phyloP scores from a whole-genome alignment of 345 rosid genomes.

The Hibiscus mutabilis region DNA sequence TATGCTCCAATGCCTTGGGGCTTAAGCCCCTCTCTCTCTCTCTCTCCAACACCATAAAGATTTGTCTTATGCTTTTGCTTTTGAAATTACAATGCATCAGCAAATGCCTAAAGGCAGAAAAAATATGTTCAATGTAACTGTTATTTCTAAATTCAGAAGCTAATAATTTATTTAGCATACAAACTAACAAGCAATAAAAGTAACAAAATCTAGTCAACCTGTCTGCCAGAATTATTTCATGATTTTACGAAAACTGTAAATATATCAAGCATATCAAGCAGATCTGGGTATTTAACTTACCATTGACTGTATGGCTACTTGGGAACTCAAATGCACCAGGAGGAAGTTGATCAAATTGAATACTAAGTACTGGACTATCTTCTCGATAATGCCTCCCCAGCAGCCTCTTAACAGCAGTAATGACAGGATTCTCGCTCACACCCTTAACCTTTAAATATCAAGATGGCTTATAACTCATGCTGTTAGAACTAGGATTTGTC shows the following conservation, averaged over 20 bases:
- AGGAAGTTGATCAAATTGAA: constrained; percentile 75
- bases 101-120: neutral
- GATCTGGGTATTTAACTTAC: constrained; percentile 29
- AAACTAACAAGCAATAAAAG: neutral
- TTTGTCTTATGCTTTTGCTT: neutral
- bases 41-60: neutral
- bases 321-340: constrained; percentile 80
- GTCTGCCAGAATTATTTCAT: neutral
- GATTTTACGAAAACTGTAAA: neutral
- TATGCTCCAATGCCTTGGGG: neutral
- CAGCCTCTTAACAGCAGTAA: constrained; percentile 76
- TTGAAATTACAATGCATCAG: neutral
- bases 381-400: constrained; percentile 68
- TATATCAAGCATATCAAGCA: neutral
- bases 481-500: neutral
- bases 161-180: neutral
- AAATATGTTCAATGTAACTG: too few relatives aligned
- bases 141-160: too few relatives aligned
- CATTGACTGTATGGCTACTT: constrained; percentile 36
- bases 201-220: neutral
- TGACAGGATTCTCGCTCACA: constrained; percentile 61
- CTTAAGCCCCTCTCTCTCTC: neutral
- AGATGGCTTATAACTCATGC: neutral
- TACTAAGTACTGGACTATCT: constrained; percentile 78
- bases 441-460: constrained; percentile 71